phyloP scores from a whole-genome alignment of 495 filamentous ascomycete species.

The Xylaria longipes region DNA sequence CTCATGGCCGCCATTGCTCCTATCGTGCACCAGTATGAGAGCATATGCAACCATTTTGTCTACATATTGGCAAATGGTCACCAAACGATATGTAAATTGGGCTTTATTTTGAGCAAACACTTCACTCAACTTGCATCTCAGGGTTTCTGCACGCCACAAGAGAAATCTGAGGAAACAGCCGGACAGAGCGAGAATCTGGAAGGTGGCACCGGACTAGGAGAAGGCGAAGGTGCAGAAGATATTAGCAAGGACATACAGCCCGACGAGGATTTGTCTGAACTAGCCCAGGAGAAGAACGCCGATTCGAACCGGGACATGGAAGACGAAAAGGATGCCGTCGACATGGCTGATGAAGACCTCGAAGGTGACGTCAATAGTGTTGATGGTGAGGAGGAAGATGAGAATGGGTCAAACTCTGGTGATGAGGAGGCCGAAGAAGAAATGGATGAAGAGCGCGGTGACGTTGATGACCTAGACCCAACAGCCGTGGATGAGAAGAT shows the following conservation, averaged over 20 bases:
- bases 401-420: slow-evolving; percentile 58
- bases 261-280: slow-evolving; percentile 90
- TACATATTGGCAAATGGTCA: slow-evolving; percentile 64
- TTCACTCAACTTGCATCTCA: slow-evolving; percentile 78
- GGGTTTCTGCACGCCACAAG: slow-evolving; percentile 89
- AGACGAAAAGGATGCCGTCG: slow-evolving; percentile 86
- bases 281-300: slow-evolving; percentile 81
- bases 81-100: slow-evolving; percentile 71
- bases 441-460: slow-evolving; percentile 86
- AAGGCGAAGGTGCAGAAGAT: slow-evolving; percentile 92
- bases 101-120: slow-evolving; percentile 72
- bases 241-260: slow-evolving; percentile 95
- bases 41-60: slow-evolving; percentile 61
- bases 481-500: slow-evolving; percentile 95
- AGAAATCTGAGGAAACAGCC: slow-evolving; percentile 70
- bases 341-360: slow-evolving; percentile 91
- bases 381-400: slow-evolving; percentile 57
- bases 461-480: slow-evolving; percentile 87
- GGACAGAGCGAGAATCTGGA: slow-evolving; percentile 79
- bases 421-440: slow-evolving; percentile 66
- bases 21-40: slow-evolving; percentile 74
- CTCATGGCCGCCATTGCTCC: slow-evolving; percentile 72
- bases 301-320: slow-evolving; percentile 74
- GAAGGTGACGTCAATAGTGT: slow-evolving; percentile 78
- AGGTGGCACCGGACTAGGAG: slow-evolving; percentile 93